Evolutionary conservation across 2,329 filamentous ascomycete species (phyloP).

Genomic region (Bimuria novae-zelandiae): DNA sequence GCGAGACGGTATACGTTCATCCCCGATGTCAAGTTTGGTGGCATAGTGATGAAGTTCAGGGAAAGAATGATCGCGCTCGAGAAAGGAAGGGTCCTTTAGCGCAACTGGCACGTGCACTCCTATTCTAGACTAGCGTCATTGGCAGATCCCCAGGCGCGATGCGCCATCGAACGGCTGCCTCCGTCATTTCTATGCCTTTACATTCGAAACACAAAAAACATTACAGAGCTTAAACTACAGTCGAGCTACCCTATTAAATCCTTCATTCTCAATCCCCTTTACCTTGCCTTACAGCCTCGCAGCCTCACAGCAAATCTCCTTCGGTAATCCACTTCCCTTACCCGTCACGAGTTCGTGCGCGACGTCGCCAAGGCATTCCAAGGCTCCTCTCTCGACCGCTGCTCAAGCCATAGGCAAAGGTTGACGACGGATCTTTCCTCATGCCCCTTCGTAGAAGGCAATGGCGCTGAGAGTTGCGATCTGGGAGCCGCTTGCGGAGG

Average conservation of each 20-base stretch:
- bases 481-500: background rate
- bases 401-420: slow-evolving; percentile 20
- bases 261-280: too few relatives aligned
- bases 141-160: background rate
- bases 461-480: background rate
- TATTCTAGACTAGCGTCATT: background rate
- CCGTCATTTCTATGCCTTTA: too few relatives aligned
- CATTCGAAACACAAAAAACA: too few relatives aligned
- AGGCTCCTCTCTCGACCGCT: slow-evolving; percentile 14
- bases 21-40: background rate
- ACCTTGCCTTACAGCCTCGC: too few relatives aligned
- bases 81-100: background rate
- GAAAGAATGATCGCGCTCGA: background rate
- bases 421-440: background rate
- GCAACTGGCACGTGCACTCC: background rate
- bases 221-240: too few relatives aligned
- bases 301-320: too few relatives aligned
- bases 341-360: slow-evolving; percentile 2
- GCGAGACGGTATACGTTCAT: too few relatives aligned
- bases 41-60: background rate
- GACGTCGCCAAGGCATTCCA: slow-evolving; percentile 22
- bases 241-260: too few relatives aligned
- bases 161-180: too few relatives aligned
- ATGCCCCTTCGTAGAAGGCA: background rate
- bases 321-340: background rate